Base-by-base conservation (phyloP, 73 alveolate species). In the Loxodes magnus region DNA sequence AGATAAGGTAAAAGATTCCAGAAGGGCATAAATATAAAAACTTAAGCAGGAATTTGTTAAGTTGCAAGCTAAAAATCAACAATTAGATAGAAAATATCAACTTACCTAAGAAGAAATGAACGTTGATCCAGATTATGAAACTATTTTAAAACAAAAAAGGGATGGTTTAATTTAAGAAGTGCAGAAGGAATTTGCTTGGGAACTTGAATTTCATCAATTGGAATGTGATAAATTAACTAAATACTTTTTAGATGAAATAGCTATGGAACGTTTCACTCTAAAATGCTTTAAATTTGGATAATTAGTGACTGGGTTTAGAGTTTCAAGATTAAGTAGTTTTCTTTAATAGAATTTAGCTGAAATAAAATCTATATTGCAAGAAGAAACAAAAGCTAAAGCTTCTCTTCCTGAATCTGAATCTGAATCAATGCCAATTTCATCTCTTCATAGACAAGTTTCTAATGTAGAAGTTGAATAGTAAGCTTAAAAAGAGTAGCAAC, bases 141-240 rank as follows among this genome's bases (percentile, higher is more conserved):
- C 63, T 35, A 75, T 76, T 88, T 69, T 86, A 5, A 43, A 52
- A n/a, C 79, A 69, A 5, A 71, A 88, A 55, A 82, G 63, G 16
- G 61, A 56, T 4, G 64, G 56, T 16, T 58, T 62, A 49, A 63
- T 75, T 0, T 91, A 86, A n/a, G 87, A 64, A 36, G 71, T 92
- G 10, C 59, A 74, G 52, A 72, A 81, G 53, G 97, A 86, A 64
- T 74, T 81, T 6, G 93, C 91, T 6, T 86, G 97, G 97, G 77
- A 65, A 36, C 66, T 71, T 54, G 88, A 82, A 31, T 81, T 33
- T 43, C 76, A 67, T 52, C 68, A 71, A 10, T 73, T 83, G 58
- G 55, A 71, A 57, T 59, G 85, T 41, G 20, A 74, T 52, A 69
- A 63, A 65, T 29, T 74, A 30, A 33, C 76, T 48, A 61, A 67